Evolutionary conservation across 495 filamentous ascomycete species (phyloP).

Genomic region (Annulohypoxylon bovei): DNA sequence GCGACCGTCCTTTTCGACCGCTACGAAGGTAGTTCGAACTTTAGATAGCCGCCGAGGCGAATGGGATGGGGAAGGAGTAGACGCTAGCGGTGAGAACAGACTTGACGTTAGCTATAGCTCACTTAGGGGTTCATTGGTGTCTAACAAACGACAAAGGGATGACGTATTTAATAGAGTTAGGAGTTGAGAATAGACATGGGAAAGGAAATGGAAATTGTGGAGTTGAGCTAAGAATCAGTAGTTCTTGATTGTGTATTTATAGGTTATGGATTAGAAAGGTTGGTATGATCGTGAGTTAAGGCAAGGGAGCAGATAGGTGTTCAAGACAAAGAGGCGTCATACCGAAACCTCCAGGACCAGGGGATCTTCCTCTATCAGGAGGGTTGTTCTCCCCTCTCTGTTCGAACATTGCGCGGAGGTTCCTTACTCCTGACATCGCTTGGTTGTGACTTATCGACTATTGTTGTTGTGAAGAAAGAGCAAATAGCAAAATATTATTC

Average conservation of each 20-base stretch:
- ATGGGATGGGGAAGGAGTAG: slow-evolving; percentile 46
- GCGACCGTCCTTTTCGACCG: slow-evolving; percentile 72
- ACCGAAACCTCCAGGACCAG: slow-evolving; percentile 55
- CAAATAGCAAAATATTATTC: slow-evolving; percentile 14
- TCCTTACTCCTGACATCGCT: slow-evolving; percentile 63
- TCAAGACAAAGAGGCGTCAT: slow-evolving; percentile 34
- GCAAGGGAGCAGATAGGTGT: slow-evolving; percentile 1
- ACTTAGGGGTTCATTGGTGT: background rate
- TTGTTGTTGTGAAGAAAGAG: slow-evolving; percentile 11
- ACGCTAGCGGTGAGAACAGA: slow-evolving; percentile 35
- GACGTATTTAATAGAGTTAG: slow-evolving; percentile 22
- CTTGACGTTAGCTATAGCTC: slow-evolving; percentile 39
- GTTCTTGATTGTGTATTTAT: background rate
- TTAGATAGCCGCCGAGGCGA: slow-evolving; percentile 74
- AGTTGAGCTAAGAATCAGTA: slow-evolving; percentile 16
- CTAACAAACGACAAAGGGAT: slow-evolving; percentile 20
- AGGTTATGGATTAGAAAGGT: background rate
- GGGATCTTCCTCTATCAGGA: slow-evolving; percentile 78
- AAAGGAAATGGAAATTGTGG: slow-evolving; percentile 23
- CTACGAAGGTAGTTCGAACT: slow-evolving; percentile 84
- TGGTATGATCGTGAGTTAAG: background rate
- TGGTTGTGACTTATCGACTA: slow-evolving; percentile 38
- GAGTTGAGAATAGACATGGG: slow-evolving; percentile 7
- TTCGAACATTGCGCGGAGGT: slow-evolving; percentile 91
- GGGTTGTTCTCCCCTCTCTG: slow-evolving; percentile 70